Evolutionary conservation across 148 eudicot species (phyloP).

Genomic region (Spergularia bocconei): DNA sequence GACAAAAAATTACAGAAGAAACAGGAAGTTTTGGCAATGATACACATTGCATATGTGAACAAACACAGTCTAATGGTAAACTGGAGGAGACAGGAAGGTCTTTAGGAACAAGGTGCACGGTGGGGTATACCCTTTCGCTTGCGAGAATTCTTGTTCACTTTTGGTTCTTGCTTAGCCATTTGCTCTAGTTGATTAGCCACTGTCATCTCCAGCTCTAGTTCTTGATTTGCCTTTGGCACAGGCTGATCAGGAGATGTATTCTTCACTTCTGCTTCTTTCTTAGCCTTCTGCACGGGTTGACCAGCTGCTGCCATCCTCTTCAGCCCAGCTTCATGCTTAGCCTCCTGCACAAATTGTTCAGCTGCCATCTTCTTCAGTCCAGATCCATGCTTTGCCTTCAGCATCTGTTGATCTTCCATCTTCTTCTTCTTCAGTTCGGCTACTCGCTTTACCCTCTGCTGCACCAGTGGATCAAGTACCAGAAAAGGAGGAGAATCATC

Average conservation of each 20-base stretch:
- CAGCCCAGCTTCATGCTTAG: too few relatives aligned
- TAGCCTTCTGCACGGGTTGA: background rate
- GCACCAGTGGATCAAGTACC: conserved; percentile 15
- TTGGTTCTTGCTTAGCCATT: background rate
- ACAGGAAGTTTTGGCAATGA: background rate
- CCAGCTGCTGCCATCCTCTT: too few relatives aligned
- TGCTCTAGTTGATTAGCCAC: background rate
- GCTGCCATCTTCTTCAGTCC: background rate
- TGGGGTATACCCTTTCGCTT: conserved; percentile 48
- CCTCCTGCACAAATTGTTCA: background rate
- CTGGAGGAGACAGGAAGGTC: background rate
- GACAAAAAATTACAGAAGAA: background rate
- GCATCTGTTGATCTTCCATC: background rate
- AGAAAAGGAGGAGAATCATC: conserved; percentile 30
- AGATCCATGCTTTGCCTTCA: background rate
- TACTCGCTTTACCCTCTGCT: background rate
- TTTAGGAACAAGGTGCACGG: conserved; percentile 34
- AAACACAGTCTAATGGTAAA: background rate
- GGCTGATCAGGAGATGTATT: background rate
- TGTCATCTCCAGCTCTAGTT: background rate
- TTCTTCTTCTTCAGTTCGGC: conserved; percentile 1
- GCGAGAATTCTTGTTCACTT: conserved; percentile 16
- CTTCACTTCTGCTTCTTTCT: background rate
- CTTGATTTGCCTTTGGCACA: background rate
- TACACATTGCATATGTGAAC: background rate